These are phyloP conservation scores for Comarum palustre DNA, from an alignment of 306 rosid genomes.

Conservation along the genomic window DNA sequence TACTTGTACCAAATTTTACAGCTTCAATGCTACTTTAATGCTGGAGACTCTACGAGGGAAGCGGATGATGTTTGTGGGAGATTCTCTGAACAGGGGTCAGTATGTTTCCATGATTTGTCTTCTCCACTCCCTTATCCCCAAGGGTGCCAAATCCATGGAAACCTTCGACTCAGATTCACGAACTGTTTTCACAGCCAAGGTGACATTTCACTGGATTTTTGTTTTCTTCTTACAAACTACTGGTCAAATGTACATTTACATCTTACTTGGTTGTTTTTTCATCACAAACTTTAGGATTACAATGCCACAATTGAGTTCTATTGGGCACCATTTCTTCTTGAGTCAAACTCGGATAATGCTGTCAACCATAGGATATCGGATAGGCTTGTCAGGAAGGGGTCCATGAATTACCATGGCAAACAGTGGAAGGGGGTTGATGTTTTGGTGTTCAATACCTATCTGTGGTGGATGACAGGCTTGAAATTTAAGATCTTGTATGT, in stretches of 20 bases:
- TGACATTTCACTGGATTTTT: constrained; percentile 17
- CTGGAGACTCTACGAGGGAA: constrained; percentile 85
- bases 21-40: constrained; percentile 82
- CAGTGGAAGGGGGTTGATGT: constrained; percentile 87
- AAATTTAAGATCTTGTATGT: constrained; percentile 74
- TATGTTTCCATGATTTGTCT: constrained; percentile 86
- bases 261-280: not conserved
- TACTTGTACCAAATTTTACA: constrained; percentile 20
- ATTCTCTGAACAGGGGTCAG: constrained; percentile 90
- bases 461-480: constrained; percentile 97
- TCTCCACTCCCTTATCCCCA: constrained; percentile 70
- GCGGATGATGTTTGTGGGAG: constrained; percentile 93
- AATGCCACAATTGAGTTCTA: constrained; percentile 96
- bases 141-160: constrained; percentile 82
- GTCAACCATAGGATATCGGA: constrained; percentile 70
- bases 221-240: not conserved
- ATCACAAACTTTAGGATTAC: constrained; percentile 44
- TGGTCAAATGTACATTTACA: not conserved
- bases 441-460: constrained; percentile 79
- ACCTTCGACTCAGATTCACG: constrained; percentile 78
- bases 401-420: constrained; percentile 77
- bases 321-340: constrained; percentile 95
- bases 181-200: constrained; percentile 88
- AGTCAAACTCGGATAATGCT: constrained; percentile 83
- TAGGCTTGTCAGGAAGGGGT: constrained; percentile 78